Percentiles rank a stretch among this genome's conserved stretches.
phyloP scores from a whole-genome alignment of 1,284 basidiomycete genomes.

The Apiotrichum montevideense region DNA sequence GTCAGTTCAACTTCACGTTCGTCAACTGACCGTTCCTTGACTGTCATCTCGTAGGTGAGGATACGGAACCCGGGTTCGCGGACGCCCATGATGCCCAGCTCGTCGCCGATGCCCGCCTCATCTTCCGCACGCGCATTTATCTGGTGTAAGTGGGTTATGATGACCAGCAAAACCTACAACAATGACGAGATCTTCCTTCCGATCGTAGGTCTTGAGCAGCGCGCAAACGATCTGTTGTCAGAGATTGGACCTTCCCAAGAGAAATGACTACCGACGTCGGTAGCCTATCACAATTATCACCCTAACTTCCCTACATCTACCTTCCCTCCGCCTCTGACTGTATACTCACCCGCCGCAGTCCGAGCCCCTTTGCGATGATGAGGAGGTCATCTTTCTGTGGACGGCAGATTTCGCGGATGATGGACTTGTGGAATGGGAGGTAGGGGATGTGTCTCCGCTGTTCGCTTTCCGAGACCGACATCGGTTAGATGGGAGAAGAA shows the following conservation, averaged over 20 bases:
- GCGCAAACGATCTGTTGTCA: slow-evolving; percentile 63
- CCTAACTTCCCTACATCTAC: too few species aligned
- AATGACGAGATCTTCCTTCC: slow-evolving; percentile 74
- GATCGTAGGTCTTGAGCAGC: slow-evolving; percentile 84
- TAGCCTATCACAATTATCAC: too few species aligned
- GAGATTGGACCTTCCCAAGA: background rate
- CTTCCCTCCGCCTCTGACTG: background rate
- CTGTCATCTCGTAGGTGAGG: slow-evolving; percentile 75
- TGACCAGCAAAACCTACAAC: slow-evolving; percentile 52
- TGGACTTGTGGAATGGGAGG: slow-evolving; percentile 46
- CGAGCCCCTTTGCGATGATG: slow-evolving; percentile 78
- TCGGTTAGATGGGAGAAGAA: background rate
- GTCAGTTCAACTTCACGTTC: background rate
- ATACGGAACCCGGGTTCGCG: slow-evolving; percentile 76
- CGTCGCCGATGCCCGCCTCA: slow-evolving; percentile 84
- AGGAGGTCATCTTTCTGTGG: slow-evolving; percentile 75
- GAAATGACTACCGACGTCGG: too few species aligned
- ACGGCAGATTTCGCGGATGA: slow-evolving; percentile 48
- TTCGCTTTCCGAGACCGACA: background rate
- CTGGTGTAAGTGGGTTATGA: slow-evolving; percentile 13
- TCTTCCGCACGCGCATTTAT: slow-evolving; percentile 77
- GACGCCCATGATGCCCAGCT: slow-evolving; percentile 86
- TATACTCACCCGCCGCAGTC: slow-evolving; percentile 55
- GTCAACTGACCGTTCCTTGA: slow-evolving; percentile 66
- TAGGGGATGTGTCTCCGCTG: slow-evolving; percentile 43